Percentiles rank a stretch among this genome's conserved stretches.
These are phyloP conservation scores for Leptographium radiaticola DNA, from an alignment of 2,329 filamentous ascomycete genomes.

Conservation along the genomic window DNA sequence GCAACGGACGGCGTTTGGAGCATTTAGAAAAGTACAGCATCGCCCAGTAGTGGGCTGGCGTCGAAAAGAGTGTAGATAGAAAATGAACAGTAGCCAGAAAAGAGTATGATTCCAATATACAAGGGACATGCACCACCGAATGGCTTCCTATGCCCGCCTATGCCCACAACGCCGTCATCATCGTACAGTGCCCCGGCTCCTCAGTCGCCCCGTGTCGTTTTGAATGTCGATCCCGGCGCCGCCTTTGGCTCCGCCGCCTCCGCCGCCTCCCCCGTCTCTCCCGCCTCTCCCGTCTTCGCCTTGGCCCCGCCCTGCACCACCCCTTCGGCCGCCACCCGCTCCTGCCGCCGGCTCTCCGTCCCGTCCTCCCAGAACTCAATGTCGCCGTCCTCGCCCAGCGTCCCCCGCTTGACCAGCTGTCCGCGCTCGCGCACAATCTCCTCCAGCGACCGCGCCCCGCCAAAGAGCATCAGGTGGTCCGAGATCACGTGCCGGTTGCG, in stretches of 20 bases:
- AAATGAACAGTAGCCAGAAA: too few relatives aligned
- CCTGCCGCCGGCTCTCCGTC: conserved; percentile 21
- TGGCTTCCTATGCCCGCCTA: too few relatives aligned
- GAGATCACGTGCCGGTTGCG: conserved; percentile 81
- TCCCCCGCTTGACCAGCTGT: conserved; percentile 57
- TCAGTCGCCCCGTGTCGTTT: too few relatives aligned
- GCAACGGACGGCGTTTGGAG: too few relatives aligned
- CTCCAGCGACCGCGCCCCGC: conserved; percentile 51
- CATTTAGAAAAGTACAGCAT: not conserved
- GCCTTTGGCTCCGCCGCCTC: not conserved
- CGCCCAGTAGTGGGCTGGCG: too few relatives aligned
- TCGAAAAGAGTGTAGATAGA: too few relatives aligned
- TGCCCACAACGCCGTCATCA: not conserved
- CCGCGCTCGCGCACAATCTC: conserved; percentile 68
- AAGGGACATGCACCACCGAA: too few relatives aligned
- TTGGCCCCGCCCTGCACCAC: conserved; percentile 2
- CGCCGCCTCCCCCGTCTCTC: not conserved
- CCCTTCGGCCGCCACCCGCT: conserved; percentile 12
- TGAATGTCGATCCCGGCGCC: conserved; percentile 18
- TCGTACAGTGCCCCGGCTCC: too few relatives aligned
- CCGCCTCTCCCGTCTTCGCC: not conserved
- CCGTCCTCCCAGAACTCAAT: conserved; percentile 85
- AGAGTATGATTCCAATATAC: too few relatives aligned
- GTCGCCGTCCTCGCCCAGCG: conserved; percentile 64
- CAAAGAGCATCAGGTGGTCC: conserved; percentile 74